These are phyloP conservation scores for Rutidosis leptorrhynchoides DNA, from an alignment of 129 eudicot genomes.

Conservation along the genomic window DNA sequence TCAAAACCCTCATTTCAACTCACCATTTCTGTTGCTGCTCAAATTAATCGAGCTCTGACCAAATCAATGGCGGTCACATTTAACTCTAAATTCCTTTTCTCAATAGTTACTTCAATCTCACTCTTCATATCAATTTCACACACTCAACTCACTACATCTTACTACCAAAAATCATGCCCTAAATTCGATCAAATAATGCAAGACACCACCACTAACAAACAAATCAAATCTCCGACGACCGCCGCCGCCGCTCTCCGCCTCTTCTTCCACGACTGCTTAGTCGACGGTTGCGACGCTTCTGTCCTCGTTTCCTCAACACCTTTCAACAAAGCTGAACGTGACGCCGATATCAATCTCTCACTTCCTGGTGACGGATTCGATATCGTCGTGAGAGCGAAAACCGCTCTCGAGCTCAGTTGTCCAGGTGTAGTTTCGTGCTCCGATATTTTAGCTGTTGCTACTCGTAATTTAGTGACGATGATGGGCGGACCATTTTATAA, in stretches of 20 bases:
- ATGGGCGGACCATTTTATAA: conserved; percentile 69
- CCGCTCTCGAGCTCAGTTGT: conserved; percentile 82
- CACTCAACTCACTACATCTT: conserved; percentile 38
- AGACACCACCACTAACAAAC: conserved; percentile 72
- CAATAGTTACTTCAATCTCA: conserved; percentile 20
- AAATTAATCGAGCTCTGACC: not conserved
- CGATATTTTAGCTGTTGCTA: conserved; percentile 68
- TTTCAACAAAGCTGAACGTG: conserved; percentile 76
- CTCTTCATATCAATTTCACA: conserved; percentile 22
- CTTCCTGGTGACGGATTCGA: conserved; percentile 94
- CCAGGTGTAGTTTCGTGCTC: conserved; percentile 90
- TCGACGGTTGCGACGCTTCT: conserved; percentile 81
- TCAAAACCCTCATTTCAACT: conserved; percentile 19
- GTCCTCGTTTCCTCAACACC: conserved; percentile 69
- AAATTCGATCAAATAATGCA: conserved; percentile 65
- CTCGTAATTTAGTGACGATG: conserved; percentile 59
- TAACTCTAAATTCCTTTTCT: not conserved
- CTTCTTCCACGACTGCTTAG: conserved; percentile 85
- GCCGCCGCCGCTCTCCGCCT: conserved; percentile 86
- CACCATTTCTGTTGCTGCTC: not conserved
- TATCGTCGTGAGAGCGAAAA: conserved; percentile 74
- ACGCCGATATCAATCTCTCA: conserved; percentile 89
- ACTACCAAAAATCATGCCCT: conserved; percentile 65
- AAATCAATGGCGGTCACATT: conserved; percentile 30
- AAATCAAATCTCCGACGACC: conserved; percentile 81